Base-by-base conservation (phyloP, 371 early-diverging fungal species). In the Dipsacomyces acuminosporus region DNA sequence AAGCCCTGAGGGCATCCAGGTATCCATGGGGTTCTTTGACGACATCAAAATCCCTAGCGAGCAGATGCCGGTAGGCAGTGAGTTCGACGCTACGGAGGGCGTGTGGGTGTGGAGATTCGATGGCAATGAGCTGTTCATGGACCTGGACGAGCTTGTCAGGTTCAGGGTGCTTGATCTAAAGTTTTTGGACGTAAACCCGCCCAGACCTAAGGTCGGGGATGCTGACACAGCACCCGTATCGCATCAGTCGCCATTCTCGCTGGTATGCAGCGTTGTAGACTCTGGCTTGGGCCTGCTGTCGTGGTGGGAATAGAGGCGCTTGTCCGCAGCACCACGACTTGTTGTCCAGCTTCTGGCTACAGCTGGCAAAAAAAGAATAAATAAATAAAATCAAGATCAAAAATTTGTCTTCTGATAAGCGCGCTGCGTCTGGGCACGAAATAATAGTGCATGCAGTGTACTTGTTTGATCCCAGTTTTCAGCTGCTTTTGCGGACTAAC, bases 1-100 rank as follows among this genome's bases (percentile, higher is more conserved):
- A 45, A 84, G 83, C 22, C 53, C 63, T 8, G 26, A 5, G 41
- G 72, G 72, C 0, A 46, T 72, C 22, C 54, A 61, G 84, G 90
- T 93, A 4, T 81, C 92, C 0, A 66, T 94, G 71, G 88, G 85
- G 13, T 96, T 94, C 58, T 95, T 96, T 69, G 91, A 91, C 69
- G 96, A 96, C 72, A 91, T 96, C 15, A 64, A 75, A 43, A 86
- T 96, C 34, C 91, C 94, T 1, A 76, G 81, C 8, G 70, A 69
- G 24, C 75, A 80, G 38, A 75, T 88, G 56, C 87, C 85, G 41
- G 54, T 62, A 1, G 80, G 79, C 38, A 77, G 82, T 13, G 81
- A 79, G 43, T 91, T 85, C 73, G 85, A 88, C 64, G 73, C 79
- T 23, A 78, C 76, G 4, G 87, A 90, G 54, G 84, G 84, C 51